These are phyloP conservation scores for Carallia pectinifolia DNA, from an alignment of 345 rosid species.

Conservation along the genomic window DNA sequence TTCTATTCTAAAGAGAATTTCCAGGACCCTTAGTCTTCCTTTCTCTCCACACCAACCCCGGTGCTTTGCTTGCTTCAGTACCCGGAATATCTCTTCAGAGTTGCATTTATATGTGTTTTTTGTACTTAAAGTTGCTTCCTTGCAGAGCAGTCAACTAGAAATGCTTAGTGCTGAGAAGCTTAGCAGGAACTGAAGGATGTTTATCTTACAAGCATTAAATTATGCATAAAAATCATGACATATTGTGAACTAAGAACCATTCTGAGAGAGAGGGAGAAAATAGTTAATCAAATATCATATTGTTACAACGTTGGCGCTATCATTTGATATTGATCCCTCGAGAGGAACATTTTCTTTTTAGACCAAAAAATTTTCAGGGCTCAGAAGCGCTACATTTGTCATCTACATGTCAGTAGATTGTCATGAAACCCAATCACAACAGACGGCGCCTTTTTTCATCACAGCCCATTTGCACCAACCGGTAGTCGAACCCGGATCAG, in stretches of 20 bases:
- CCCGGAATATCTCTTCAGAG: no score
- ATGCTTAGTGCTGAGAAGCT: constrained; percentile 6
- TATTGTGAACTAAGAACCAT: not conserved
- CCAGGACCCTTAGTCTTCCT: no score
- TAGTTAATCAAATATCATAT: constrained; percentile 5
- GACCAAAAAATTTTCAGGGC: not conserved
- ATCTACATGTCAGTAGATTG: not conserved
- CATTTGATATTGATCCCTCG: constrained; percentile 20
- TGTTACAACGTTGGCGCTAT: constrained; percentile 1
- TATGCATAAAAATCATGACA: no score
- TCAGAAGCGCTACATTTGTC: not conserved
- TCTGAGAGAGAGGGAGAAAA: not conserved
- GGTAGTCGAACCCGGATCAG: constrained; percentile 75
- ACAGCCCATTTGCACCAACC: constrained; percentile 25
- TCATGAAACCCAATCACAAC: not conserved
- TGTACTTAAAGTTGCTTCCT: not conserved
- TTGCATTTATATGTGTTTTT: no score
- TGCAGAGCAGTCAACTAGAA: constrained; percentile 5
- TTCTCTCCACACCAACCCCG: no score
- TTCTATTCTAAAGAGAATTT: no score
- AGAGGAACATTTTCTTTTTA: constrained; percentile 7
- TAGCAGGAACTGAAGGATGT: not conserved
- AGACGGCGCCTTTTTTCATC: fast-evolving
- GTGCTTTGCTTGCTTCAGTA: no score
- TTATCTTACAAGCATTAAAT: no score